Percentiles rank a stretch among this genome's conserved stretches.
These are phyloP conservation scores for Cicer bijugum DNA, from an alignment of 306 rosid species.

Conservation along the genomic window DNA sequence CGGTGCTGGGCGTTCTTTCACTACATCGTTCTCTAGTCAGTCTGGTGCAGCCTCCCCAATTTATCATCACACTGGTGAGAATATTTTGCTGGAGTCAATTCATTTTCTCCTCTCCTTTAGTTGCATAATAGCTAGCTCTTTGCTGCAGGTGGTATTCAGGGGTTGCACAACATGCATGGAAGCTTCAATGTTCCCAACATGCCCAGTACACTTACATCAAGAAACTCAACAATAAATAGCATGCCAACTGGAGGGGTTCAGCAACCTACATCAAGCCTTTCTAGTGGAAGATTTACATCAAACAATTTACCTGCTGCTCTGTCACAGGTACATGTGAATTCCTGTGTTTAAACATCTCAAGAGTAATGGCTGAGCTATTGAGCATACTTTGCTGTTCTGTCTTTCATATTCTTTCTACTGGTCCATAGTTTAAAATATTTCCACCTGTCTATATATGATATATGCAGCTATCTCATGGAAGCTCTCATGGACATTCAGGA, in stretches of 20 bases:
- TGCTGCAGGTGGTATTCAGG: constrained; percentile 78
- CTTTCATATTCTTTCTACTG: constrained; percentile 35
- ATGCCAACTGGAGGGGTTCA: constrained; percentile 96
- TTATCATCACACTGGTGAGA: constrained; percentile 91
- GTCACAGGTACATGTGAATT: constrained; percentile 70
- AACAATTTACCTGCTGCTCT: constrained; percentile 85
- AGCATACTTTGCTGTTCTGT: constrained; percentile 18
- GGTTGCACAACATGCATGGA: constrained; percentile 89
- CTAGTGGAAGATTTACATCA: constrained; percentile 87
- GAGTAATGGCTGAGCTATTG: constrained; percentile 20
- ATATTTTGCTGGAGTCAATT: constrained; percentile 44
- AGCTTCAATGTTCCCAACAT: constrained; percentile 89
- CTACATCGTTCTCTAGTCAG: constrained; percentile 93
- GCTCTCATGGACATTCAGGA: constrained; percentile 93
- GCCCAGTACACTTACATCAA: constrained; percentile 74
- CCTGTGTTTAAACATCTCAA: not conserved
- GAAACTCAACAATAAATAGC: constrained; percentile 77
- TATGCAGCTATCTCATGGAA: constrained; percentile 89
- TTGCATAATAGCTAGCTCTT: constrained; percentile 46
- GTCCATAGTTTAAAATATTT: constrained; percentile 4
- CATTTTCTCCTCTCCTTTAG: constrained; percentile 43
- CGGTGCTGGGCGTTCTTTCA: constrained; percentile 80
- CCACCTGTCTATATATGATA: constrained; percentile 18
- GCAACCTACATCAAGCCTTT: constrained; percentile 83
- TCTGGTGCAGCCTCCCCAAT: constrained; percentile 95